Evolutionary conservation across 2,329 filamentous ascomycete species (phyloP).

Genomic region (Talaromyces marneffei): DNA sequence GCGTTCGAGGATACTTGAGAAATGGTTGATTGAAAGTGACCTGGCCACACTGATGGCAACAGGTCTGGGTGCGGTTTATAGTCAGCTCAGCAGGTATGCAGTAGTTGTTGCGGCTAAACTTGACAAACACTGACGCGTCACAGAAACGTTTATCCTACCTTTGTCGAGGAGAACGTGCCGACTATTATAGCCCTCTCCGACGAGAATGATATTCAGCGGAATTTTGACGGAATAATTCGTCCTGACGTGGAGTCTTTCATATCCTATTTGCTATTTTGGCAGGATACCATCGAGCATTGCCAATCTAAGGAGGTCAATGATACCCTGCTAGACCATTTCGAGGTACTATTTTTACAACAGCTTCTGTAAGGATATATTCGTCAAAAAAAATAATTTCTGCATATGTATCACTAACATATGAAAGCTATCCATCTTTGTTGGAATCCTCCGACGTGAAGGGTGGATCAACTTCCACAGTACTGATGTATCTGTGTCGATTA

Average conservation of each 20-base stretch:
- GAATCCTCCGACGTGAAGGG: constrained; percentile 97
- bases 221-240: constrained; percentile 72
- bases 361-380: constrained; percentile 58
- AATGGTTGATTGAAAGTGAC: constrained; percentile 96
- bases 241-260: constrained; percentile 89
- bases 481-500: constrained; percentile 87
- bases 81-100: constrained; percentile 56
- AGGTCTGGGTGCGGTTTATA: constrained; percentile 73
- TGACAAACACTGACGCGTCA: constrained; percentile 3
- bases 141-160: constrained; percentile 74
- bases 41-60: constrained; percentile 96
- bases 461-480: constrained; percentile 89
- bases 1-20: constrained; percentile 73
- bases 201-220: constrained; percentile 68
- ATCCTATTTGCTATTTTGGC: constrained; percentile 94
- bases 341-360: constrained; percentile 92
- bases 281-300: constrained; percentile 95
- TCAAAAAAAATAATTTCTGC: neutral
- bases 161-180: constrained; percentile 65
- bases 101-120: no score
- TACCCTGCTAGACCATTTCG: constrained; percentile 91
- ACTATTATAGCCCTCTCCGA: constrained; percentile 85
- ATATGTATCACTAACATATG: constrained; percentile 4
- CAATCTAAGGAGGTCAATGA: constrained; percentile 85
- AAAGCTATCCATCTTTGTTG: constrained; percentile 84